Conservation (phyloP, 257 asterid species). For the Solanum gandarillasii region DNA sequence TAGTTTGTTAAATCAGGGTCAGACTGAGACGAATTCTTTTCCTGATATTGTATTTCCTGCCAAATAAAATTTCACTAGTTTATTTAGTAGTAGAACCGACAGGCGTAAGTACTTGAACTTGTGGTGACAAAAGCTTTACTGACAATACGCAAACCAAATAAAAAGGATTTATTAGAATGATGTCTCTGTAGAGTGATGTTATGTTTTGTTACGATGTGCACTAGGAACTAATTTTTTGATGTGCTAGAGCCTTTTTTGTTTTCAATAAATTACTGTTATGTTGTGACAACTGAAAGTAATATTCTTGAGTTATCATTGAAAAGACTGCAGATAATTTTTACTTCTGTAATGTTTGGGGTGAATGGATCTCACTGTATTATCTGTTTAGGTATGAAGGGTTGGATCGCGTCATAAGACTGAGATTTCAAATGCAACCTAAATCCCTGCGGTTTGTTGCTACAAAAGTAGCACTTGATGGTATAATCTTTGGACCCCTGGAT, state of each 20-base stretch:
- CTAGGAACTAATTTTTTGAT: background rate
- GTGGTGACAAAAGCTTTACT: background rate
- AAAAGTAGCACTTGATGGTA: constrained; percentile 70
- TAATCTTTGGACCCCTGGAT: constrained; percentile 76
- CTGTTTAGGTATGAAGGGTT: constrained; percentile 61
- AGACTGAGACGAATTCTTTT: background rate
- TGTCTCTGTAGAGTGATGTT: background rate
- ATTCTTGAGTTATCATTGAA: background rate
- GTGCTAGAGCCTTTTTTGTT: background rate
- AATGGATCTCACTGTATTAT: background rate
- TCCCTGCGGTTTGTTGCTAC: constrained; percentile 60
- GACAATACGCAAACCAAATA: background rate
- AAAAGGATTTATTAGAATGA: background rate
- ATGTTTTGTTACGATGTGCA: background rate
- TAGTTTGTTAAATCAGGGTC: background rate
- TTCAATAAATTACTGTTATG: background rate
- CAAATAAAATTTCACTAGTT: background rate
- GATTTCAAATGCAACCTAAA: constrained; percentile 52
- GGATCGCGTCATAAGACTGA: constrained; percentile 51
- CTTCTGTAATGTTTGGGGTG: background rate
- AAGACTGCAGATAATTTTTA: background rate
- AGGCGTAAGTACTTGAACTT: background rate
- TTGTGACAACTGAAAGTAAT: background rate
- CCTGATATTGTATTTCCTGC: background rate
- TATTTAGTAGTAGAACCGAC: background rate